Evolutionary conservation across 257 asterid species (phyloP), one percentile per base, ranked within the genome.

Genomic region (Asclepias syriaca): DNA sequence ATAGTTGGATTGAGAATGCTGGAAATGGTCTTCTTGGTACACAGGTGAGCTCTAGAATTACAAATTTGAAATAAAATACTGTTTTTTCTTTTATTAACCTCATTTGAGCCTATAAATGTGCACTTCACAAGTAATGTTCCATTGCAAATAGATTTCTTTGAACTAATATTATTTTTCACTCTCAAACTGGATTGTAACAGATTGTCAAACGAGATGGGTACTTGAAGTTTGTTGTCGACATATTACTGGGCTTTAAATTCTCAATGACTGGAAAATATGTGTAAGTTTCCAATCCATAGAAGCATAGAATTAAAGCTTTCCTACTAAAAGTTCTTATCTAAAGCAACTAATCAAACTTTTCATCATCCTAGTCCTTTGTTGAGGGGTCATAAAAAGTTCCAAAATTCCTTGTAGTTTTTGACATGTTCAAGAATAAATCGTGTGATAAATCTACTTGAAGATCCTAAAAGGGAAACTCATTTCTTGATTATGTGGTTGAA

Each of bases 1-100:
- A 93, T 77, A 93, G 98, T 77, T 91, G 98, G 97, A 78, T 93
- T 72, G 96, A 93, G 86, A 93, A 93, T 85, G 97, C 98, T 48
- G 87, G 90, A 18, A 93, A 93, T 65, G 97, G 98, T 70, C 85
- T 91, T 57, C 87, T 93, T 96, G 98, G 97, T 77, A 83, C 75
- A 72, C 98, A 93, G 96, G 98, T 91, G 63, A 54, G 65, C 65
- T 68, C 18, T 67, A 51, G 46, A 65, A 57, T 40, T 54, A 34
- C 54, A 16, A 58, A 22, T 49, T 21, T 43, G 40, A 63, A 16
- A 34, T 34, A 13, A 34, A 18, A 34, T 18, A 64, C 46, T 50
- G 14, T 65, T 72, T 56, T n/a, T 15, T 40, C 69, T 56, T n/a
- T 21, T 46, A 2, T 37, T 34, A 29, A 29, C 45, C 45, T 57